Percentiles rank a stretch among this genome's conserved stretches.
phyloP scores from a whole-genome alignment of 1,139 yeast species.

The Suhomyces choctaworum region DNA sequence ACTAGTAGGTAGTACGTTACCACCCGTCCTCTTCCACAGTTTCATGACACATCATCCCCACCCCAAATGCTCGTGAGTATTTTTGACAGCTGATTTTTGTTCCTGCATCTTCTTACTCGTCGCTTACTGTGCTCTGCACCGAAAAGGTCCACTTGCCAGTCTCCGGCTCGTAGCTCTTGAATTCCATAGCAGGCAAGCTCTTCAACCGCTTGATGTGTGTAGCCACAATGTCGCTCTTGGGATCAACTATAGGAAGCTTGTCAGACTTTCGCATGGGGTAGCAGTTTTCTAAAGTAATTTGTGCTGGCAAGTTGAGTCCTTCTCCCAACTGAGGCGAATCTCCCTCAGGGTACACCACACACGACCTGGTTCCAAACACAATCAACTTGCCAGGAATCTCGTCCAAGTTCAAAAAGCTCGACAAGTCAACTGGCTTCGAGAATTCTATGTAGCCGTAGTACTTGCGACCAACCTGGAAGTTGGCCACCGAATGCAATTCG shows the following conservation, averaged over 20 bases:
- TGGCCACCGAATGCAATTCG: conserved; percentile 62
- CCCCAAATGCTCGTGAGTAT: too few relatives aligned
- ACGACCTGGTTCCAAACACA: conserved; percentile 58
- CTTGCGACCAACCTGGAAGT: conserved; percentile 77
- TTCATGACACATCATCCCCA: too few relatives aligned
- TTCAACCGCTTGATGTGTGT: conserved; percentile 71
- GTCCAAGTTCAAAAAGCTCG: conserved; percentile 58
- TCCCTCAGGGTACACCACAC: conserved; percentile 74
- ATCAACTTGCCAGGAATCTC: conserved; percentile 68
- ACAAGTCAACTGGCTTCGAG: conserved; percentile 77
- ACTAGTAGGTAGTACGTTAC: too few relatives aligned
- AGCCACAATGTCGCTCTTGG: conserved; percentile 68
- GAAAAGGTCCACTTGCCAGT: conserved; percentile 83
- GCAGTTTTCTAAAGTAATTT: conserved; percentile 72
- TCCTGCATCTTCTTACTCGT: too few relatives aligned
- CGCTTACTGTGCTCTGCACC: conserved; percentile 22
- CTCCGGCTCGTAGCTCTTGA: conserved; percentile 72
- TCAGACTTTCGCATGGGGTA: conserved; percentile 76
- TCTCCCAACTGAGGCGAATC: conserved; percentile 70
- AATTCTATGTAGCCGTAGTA: conserved; percentile 79
- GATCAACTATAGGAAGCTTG: conserved; percentile 73
- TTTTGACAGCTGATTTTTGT: too few relatives aligned
- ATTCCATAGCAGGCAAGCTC: conserved; percentile 57
- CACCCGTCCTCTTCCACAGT: too few relatives aligned
- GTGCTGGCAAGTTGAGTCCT: conserved; percentile 78